A percentile compares a stretch with the other conserved stretches of the same genome.
Evolutionary conservation across 139 green algal genomes (phyloP).

Genomic region (Chlorella sp.): DNA sequence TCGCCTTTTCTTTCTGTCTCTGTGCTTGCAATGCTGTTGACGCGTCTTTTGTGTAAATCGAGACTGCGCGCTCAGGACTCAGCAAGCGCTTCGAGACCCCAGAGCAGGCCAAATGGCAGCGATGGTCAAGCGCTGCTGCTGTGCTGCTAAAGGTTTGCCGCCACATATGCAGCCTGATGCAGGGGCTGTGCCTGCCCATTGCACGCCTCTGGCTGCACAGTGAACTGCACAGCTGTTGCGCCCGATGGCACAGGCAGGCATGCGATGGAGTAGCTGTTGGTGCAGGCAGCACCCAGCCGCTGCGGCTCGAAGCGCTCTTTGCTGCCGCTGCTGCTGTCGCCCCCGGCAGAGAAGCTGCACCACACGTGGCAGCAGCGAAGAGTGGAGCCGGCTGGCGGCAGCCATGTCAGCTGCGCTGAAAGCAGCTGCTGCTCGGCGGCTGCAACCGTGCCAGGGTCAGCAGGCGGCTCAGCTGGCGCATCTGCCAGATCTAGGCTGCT

Average conservation of each 20-base stretch:
- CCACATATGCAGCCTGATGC: not conserved
- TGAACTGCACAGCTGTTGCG: not conserved
- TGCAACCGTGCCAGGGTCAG: too few relatives aligned
- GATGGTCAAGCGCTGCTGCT: too few relatives aligned
- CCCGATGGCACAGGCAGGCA: not conserved
- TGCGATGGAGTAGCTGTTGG: not conserved
- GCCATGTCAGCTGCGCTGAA: not conserved
- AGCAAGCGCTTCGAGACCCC: too few relatives aligned
- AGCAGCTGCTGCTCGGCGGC: not conserved
- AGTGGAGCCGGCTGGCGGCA: not conserved
- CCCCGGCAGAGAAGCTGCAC: not conserved
- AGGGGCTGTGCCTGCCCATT: slow-evolving; percentile 8
- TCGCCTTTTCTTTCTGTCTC: too few relatives aligned
- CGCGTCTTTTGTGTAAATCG: too few relatives aligned
- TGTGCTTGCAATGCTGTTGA: too few relatives aligned
- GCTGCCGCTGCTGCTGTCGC: too few relatives aligned
- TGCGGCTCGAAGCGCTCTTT: not conserved
- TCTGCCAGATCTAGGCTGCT: not conserved
- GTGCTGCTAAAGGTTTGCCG: not conserved
- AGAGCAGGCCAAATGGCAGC: too few relatives aligned
- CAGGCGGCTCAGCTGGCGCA: too few relatives aligned
- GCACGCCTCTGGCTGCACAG: slow-evolving; percentile 13
- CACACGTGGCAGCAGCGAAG: slow-evolving; percentile 15
- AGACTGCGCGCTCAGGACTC: too few relatives aligned
- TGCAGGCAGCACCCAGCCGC: not conserved